Base-by-base conservation (phyloP, 2,329 filamentous ascomycete species). In the Ascochyta koolunga region DNA sequence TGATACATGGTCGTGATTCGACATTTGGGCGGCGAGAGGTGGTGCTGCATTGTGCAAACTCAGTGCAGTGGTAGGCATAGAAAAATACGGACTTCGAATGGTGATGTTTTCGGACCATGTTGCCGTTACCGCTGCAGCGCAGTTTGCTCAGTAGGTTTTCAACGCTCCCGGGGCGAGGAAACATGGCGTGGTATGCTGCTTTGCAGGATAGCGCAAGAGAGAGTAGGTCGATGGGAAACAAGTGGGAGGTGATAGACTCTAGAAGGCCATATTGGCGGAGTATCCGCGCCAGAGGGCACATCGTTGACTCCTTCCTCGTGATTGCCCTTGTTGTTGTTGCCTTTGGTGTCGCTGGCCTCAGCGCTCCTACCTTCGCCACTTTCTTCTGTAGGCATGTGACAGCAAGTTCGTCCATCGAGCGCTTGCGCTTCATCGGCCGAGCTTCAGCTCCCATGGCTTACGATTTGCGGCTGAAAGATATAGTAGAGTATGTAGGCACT, bases 251-350 rank as follows among this genome's bases (percentile, higher is more conserved):
- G 31, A 73, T 61, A 11, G 54, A 51, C 16, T 64, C 56, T 24
- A 73, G 54, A n/a, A 72, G 45, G 9, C 66, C 68, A 29, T 73
- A 73, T 39, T 72, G 64, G 10, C 56, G 51, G 8, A 72, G 44
- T 21, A 66, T 47, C 10, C 45, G 48, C 13, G 66, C 36, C 1
- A 73, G 50, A 5, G 40, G 60, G 54, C 66, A 67, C 31, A 24
- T 16, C 19, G 44, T 16, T n/a, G 42, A 4, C 18, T 11, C 42
- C 5, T 21, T 36, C 18, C 7, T 25, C 10, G 11, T n/a, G 33
- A 13, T 31, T 16, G 41, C 18, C 15, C n/a, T 33, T 10, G 13
- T 4, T 8, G n/a, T 37, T 19, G 32, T 16, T 41, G 39, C 39
- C 24, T 38, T n/a, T 35, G 22, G 22, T 9, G 18, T 5, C 16